Base-by-base conservation (phyloP, 1,139 yeast species). In the Schizosaccharomyces versatilis region DNA sequence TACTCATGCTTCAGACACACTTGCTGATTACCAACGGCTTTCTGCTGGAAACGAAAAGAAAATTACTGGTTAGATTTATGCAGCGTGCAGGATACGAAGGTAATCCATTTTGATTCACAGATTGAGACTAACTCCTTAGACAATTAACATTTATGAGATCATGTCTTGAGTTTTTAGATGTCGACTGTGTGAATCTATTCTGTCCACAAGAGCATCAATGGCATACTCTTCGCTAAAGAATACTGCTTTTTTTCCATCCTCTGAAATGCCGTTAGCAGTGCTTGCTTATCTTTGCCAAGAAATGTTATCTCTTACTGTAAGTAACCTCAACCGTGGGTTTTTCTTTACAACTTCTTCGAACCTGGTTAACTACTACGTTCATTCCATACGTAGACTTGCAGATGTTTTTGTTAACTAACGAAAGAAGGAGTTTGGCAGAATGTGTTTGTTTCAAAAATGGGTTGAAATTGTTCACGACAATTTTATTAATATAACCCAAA, bases 1-100 rank as follows among this genome's bases (percentile, higher is more conserved):
- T 65, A 88, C 84, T 1, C 95, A 85, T 65, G 74, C 81, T 2
- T 77, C 69, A n/a, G 68, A 65, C 57, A 66, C 71, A 5, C 53
- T 62, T 55, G 59, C 54, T 40, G 65, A 65, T 54, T 56, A 58
- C 15, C 15, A 32, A 42, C 24, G 48, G 48, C n/a, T 24, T 24
- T 24, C 32, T 24, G 32, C 32, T 24, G 5, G 32, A 5, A 24
- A 2, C 5, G 32, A 24, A 24, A 24, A 24, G 32, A 24, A 24
- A 24, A 24, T 24, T 2, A 24, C 2, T 24, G 32, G 32, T 24
- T 24, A 24, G 5, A 24, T 3, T 24, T 24, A 24, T n/a, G 32
- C 32, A 24, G 32, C 32, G 32, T 24, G 32, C 32, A 24, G 32
- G 32, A 5, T 24, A n/a, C n/a, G n/a, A n/a, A n/a, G n/a, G n/a